phyloP scores from a whole-genome alignment of 164 flowering plant species.

The Stephania japonica region DNA sequence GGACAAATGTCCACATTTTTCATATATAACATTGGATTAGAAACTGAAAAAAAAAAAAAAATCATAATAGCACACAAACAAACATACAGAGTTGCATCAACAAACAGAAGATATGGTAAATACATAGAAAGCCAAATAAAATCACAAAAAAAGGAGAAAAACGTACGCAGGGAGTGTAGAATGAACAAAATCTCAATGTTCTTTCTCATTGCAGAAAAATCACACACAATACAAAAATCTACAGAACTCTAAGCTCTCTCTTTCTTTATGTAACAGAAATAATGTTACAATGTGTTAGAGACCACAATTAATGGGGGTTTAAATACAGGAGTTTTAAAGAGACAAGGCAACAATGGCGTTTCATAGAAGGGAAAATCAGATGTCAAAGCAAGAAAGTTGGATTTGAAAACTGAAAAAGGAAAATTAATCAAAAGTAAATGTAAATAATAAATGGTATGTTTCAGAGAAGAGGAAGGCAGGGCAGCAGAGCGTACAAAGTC shows the following conservation, averaged over 20 bases:
- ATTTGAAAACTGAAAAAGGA: background rate
- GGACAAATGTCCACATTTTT: background rate
- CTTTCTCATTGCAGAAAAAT: background rate
- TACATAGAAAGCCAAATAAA: no score
- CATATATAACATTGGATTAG: background rate
- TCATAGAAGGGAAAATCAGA: background rate
- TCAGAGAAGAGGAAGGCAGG: no score
- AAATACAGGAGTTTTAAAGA: background rate
- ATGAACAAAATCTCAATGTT: background rate
- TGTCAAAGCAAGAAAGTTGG: background rate
- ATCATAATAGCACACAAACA: background rate
- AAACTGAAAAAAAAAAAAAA: background rate
- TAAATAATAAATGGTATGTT: no score
- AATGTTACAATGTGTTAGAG: no score
- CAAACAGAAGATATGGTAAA: no score
- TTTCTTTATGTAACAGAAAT: background rate
- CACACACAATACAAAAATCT: background rate
- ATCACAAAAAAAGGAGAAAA: no score
- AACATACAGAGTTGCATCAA: background rate
- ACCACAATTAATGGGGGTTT: background rate
- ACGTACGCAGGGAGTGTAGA: slow-evolving; percentile 2
- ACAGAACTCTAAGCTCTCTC: background rate
- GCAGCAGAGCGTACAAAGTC: background rate
- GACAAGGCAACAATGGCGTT: background rate
- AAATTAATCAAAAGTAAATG: background rate